A percentile compares a stretch with the other conserved stretches of the same genome.
Evolutionary conservation across 345 rosid genomes (phyloP).

Genomic region (Punica granatum): DNA sequence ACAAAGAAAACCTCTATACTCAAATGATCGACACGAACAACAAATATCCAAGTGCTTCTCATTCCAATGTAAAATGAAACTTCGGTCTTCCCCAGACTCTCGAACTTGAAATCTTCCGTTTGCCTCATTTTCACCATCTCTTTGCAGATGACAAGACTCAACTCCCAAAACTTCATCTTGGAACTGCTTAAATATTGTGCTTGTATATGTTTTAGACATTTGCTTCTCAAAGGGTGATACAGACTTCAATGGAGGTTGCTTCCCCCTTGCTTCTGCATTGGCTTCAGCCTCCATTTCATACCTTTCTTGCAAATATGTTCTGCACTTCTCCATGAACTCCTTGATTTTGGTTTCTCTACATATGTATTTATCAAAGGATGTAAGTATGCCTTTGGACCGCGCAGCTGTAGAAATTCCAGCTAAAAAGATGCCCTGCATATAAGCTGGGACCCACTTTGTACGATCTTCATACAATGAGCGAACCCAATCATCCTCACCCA

Average conservation of each 20-base stretch:
- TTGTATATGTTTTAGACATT: constrained; percentile 24
- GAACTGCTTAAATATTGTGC: constrained; percentile 32
- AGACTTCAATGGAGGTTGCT: constrained; percentile 22
- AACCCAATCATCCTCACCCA: constrained; percentile 28
- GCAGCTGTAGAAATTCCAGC: constrained; percentile 33
- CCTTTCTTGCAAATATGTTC: constrained; percentile 19
- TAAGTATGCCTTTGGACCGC: constrained; percentile 20
- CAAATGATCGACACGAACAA: constrained; percentile 34
- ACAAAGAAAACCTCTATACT: constrained; percentile 39
- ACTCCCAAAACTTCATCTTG: constrained; percentile 35
- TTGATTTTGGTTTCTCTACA: constrained; percentile 22
- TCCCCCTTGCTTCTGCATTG: constrained; percentile 18
- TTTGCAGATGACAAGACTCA: constrained; percentile 29
- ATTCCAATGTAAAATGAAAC: constrained; percentile 28
- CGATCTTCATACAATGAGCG: constrained; percentile 28
- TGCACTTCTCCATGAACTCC: constrained; percentile 31
- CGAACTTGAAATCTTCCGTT: constrained; percentile 21
- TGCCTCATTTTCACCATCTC: constrained; percentile 23
- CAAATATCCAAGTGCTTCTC: constrained; percentile 20
- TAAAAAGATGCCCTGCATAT: constrained; percentile 21
- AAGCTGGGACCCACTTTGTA: constrained; percentile 33
- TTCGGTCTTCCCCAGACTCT: constrained; percentile 25
- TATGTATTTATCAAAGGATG: constrained; percentile 33
- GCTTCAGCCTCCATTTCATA: constrained; percentile 25
- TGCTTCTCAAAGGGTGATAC: constrained; percentile 34